Percentiles rank a stretch among this genome's conserved stretches.
Conservation (phyloP, 2,329 filamentous ascomycete genomes). For the Scytalidium lignicola region DNA sequence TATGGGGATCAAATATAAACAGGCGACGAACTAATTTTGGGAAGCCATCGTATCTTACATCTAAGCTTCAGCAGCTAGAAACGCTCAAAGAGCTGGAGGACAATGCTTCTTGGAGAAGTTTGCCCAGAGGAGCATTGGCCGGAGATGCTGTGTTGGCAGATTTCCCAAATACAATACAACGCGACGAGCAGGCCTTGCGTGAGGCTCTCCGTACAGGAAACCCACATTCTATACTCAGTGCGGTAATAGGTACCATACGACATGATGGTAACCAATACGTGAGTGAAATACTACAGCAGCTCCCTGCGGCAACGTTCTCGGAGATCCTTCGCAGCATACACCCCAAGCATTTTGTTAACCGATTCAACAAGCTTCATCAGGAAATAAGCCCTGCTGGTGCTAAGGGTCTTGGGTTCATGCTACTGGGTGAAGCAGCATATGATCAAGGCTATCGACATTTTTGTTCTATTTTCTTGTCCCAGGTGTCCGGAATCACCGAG, state of each 20-base stretch:
- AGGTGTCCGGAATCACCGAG: slow-evolving; percentile 27
- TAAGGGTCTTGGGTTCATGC: slow-evolving; percentile 16
- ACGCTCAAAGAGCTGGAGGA: neutral
- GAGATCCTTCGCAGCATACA: slow-evolving; percentile 60
- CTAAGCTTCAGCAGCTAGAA: neutral
- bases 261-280: slow-evolving; percentile 10
- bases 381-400: slow-evolving; percentile 43
- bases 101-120: neutral
- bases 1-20: neutral
- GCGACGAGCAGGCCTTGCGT: slow-evolving; percentile 2
- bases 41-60: neutral
- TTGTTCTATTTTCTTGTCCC: slow-evolving; percentile 14
- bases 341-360: slow-evolving; percentile 45
- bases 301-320: slow-evolving; percentile 55
- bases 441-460: slow-evolving; percentile 14
- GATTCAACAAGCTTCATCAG: slow-evolving; percentile 39
- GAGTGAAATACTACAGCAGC: slow-evolving; percentile 26
- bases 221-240: slow-evolving; percentile 10
- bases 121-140: neutral
- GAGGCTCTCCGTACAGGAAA: slow-evolving; percentile 10
- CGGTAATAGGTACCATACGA: slow-evolving; percentile 8
- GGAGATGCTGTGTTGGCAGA: neutral
- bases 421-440: neutral
- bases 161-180: neutral
- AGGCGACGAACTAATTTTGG: neutral